Evolutionary conservation across 257 asterid genomes (phyloP), one percentile per base, ranked within the genome.

Genomic region (Eustoma russellianum): DNA sequence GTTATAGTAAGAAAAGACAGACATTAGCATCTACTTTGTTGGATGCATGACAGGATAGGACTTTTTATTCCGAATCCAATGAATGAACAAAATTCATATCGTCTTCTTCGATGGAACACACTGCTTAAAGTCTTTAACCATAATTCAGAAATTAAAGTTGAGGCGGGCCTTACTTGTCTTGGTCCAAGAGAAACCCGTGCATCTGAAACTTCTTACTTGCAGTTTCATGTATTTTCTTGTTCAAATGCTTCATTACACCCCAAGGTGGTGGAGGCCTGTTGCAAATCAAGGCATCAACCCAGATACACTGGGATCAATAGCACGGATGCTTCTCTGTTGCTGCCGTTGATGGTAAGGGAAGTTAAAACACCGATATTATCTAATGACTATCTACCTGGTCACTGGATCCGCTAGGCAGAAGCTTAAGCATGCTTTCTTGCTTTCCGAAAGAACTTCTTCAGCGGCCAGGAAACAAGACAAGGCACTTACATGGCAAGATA

Each of bases 341-440:
- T 24, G 30, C 30, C 30, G 3, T 24, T 24, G 30, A 24, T 24
- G 30, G 30, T 24, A 24, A 24, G 30, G 30, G 30, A 24, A 24
- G 30, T 24, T 24, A 24, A 24, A 24, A 24, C 30, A 24, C 30
- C 30, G 30, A 24, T 24, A 24, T 24, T 24, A 24, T 24, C 30
- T 24, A 24, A 24, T 24, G 30, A 24, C 3, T 24, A 24, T 24
- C 30, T 59, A 86, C 96, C 96, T 82, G 56, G 94, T 82, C 30
- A 83, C 68, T 9, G 97, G 94, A 14, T 73, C 70, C n/a, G 87
- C 81, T 47, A 88, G 94, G 74, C 97, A 83, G 62, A 85, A 85
- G 51, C 76, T 72, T 53, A 88, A 63, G 74, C 94, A 80, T 3
- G 86, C 77, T 76, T 80, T 88, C 74, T 85, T 88, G 78, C 89